A percentile compares a stretch with the other conserved stretches of the same genome.
phyloP scores from a whole-genome alignment of 306 rosid species.

The Cicer cuneatum region DNA sequence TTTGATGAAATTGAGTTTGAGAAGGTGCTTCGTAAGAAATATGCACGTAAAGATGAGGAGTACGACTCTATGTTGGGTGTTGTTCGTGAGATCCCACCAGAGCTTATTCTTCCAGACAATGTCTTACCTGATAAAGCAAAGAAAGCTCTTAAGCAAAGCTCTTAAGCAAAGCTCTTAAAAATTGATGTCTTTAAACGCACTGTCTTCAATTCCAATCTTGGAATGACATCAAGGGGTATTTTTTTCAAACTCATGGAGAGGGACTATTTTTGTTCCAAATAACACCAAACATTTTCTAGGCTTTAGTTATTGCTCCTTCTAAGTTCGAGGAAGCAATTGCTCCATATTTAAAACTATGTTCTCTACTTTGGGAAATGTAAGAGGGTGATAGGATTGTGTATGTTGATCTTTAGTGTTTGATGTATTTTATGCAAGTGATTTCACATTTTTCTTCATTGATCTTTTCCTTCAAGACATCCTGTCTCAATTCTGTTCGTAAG shows the following conservation, averaged over 20 bases:
- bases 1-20: constrained; percentile 82
- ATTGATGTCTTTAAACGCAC: constrained; percentile 41
- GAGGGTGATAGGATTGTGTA: constrained; percentile 47
- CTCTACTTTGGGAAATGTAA: constrained; percentile 47
- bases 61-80: constrained; percentile 87
- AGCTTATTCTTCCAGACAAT: constrained; percentile 80
- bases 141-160: constrained; percentile 54
- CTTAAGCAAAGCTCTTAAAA: constrained; percentile 47
- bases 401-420: constrained; percentile 47
- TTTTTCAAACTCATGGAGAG: constrained; percentile 59
- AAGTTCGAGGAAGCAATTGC: constrained; percentile 42
- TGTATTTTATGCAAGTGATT: constrained; percentile 49
- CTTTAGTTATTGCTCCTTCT: constrained; percentile 53
- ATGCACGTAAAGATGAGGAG: constrained; percentile 80
- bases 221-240: constrained; percentile 51
- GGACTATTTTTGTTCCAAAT: constrained; percentile 66
- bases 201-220: constrained; percentile 48
- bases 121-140: constrained; percentile 70
- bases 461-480: constrained; percentile 28
- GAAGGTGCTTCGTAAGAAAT: constrained; percentile 89
- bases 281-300: constrained; percentile 61
- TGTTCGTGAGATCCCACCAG: constrained; percentile 84
- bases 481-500: not conserved
- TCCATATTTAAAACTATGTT: constrained; percentile 42
- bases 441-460: constrained; percentile 29